Evolutionary conservation across 305 asterid genomes (phyloP).

Genomic region (Fraxinus platypoda): DNA sequence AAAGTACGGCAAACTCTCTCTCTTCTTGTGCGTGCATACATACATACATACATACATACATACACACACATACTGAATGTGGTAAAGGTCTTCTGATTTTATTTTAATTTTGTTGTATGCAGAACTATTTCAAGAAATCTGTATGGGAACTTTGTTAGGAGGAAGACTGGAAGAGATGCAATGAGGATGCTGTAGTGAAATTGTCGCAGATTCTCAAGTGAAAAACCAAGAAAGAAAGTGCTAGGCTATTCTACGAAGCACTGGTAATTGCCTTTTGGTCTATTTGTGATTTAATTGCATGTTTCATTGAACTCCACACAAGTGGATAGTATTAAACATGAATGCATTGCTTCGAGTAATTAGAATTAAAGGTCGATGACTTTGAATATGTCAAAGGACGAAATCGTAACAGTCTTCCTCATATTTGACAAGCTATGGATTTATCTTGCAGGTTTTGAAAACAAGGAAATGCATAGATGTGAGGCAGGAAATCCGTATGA

Average conservation of each 20-base stretch:
- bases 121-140: slow-evolving; percentile 51
- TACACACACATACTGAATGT: too few species aligned
- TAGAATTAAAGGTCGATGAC: too few species aligned
- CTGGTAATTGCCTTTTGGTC: slow-evolving; percentile 44
- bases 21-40: too few species aligned
- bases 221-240: slow-evolving; percentile 43
- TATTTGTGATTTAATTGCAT: neutral
- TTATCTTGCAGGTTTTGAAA: slow-evolving; percentile 53
- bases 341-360: neutral
- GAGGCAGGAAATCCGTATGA: slow-evolving; percentile 54
- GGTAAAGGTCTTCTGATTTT: neutral
- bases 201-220: slow-evolving; percentile 28
- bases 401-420: too few species aligned
- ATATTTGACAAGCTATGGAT: neutral
- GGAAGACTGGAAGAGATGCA: slow-evolving; percentile 34
- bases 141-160: slow-evolving; percentile 35
- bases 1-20: slow-evolving; percentile 38
- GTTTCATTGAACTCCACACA: too few species aligned
- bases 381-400: too few species aligned
- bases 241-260: slow-evolving; percentile 63
- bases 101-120: slow-evolving; percentile 12
- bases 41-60: neutral
- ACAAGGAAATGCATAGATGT: slow-evolving; percentile 51
- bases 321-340: too few species aligned
- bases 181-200: slow-evolving; percentile 39